Conservation (phyloP, 352 stramenopile species). For the Phytophthora constricta region DNA sequence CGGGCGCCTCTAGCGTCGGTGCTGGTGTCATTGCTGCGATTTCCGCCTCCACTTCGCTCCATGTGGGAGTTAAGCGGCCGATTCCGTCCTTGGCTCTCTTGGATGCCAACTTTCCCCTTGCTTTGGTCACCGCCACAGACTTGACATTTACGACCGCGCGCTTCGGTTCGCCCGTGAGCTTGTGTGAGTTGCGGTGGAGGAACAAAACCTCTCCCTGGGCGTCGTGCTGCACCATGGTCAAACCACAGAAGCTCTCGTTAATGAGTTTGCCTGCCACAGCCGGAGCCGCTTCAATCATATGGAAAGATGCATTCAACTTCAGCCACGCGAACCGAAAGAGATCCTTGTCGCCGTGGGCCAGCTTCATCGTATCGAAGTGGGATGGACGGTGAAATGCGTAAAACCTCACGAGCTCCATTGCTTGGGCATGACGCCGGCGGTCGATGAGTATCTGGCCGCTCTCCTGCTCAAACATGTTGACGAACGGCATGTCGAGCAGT, state of each 20-base stretch:
- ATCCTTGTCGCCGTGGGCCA: slow-evolving; percentile 65
- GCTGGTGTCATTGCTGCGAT: slow-evolving; percentile 16
- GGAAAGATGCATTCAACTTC: slow-evolving; percentile 47
- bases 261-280: slow-evolving; percentile 44
- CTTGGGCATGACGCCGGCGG: slow-evolving; percentile 33
- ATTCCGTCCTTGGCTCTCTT: slow-evolving; percentile 8
- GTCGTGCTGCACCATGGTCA: slow-evolving; percentile 61
- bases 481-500: slow-evolving; percentile 46
- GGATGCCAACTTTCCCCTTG: slow-evolving; percentile 18
- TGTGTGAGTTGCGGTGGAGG: slow-evolving; percentile 59
- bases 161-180: slow-evolving; percentile 35
- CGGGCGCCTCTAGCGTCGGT: background rate
- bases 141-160: slow-evolving; percentile 1
- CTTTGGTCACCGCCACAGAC: slow-evolving; percentile 13
- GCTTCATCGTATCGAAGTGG: slow-evolving; percentile 44
- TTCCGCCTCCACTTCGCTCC: slow-evolving; percentile 25
- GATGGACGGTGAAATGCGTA: slow-evolving; percentile 52
- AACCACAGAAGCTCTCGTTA: slow-evolving; percentile 48
- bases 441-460: slow-evolving; percentile 65
- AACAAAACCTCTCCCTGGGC: slow-evolving; percentile 49
- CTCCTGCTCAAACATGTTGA: slow-evolving; percentile 73
- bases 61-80: slow-evolving; percentile 19
- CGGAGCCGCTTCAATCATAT: slow-evolving; percentile 58
- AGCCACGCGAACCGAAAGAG: slow-evolving; percentile 69
- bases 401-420: slow-evolving; percentile 44